Conservation (phyloP, 2,329 filamentous ascomycete genomes). For the Chaetomium sp. region DNA sequence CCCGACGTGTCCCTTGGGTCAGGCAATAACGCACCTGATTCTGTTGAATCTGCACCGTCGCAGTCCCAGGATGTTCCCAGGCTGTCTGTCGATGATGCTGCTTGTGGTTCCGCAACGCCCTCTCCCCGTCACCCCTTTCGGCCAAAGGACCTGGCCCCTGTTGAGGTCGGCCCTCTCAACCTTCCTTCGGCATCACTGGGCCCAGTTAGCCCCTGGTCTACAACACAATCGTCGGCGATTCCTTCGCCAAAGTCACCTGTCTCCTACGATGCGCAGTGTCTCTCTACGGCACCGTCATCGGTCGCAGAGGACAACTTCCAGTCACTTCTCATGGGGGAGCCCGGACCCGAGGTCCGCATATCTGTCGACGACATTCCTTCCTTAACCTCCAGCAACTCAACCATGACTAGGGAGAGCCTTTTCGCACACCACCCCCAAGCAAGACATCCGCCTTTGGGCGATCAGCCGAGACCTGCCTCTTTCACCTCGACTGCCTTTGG, state of each 20-base stretch:
- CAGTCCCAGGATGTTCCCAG: neutral
- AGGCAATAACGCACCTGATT: conserved; percentile 39
- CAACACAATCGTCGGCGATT: conserved; percentile 58
- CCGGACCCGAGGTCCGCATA: conserved; percentile 63
- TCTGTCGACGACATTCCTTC: conserved; percentile 69
- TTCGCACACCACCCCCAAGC: conserved; percentile 39
- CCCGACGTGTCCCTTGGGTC: neutral
- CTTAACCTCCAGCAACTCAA: conserved; percentile 68
- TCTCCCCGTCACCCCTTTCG: conserved; percentile 39
- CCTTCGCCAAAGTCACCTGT: conserved; percentile 64
- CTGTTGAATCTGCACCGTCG: conserved; percentile 36
- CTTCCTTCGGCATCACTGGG: conserved; percentile 39
- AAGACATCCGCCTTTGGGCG: conserved; percentile 42
- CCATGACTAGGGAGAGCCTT: conserved; percentile 64
- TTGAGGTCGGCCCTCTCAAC: conserved; percentile 44
- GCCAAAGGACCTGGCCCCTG: conserved; percentile 42
- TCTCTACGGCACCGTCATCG: conserved; percentile 71
- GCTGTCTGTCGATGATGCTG: conserved; percentile 23
- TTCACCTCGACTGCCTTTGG: conserved; percentile 58
- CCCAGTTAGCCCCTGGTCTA: conserved; percentile 59
- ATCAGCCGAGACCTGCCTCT: conserved; percentile 53
- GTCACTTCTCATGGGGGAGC: conserved; percentile 66
- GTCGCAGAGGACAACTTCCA: conserved; percentile 66
- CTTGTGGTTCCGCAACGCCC: conserved; percentile 37
- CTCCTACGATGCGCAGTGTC: conserved; percentile 63